Percentiles rank a stretch among this genome's conserved stretches.
Conservation (phyloP, 805 yeast species). For the Cyberlindnera japonica region DNA sequence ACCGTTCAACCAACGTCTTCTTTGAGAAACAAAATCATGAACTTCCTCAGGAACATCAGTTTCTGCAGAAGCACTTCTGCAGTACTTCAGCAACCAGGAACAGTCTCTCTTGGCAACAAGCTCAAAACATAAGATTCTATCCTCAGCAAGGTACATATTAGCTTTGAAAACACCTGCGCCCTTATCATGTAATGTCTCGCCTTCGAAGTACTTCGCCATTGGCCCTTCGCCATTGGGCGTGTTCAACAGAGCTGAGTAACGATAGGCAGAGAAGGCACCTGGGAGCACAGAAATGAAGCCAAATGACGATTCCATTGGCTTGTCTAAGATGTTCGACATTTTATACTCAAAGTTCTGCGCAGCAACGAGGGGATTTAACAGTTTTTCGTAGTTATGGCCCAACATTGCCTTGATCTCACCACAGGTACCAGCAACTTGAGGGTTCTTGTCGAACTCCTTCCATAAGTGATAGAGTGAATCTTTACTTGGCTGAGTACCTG, state of each 20-base stretch:
- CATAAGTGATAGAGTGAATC: constrained; percentile 86
- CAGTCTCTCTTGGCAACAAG: constrained; percentile 77
- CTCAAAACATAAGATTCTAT: constrained; percentile 91
- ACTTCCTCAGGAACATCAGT: constrained; percentile 93
- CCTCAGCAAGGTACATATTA: constrained; percentile 97
- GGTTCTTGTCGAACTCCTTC: constrained; percentile 74
- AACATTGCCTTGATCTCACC: constrained; percentile 90
- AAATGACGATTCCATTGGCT: constrained; percentile 92
- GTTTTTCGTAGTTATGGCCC: constrained; percentile 52
- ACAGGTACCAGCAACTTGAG: constrained; percentile 94
- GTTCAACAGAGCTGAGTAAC: constrained; percentile 74
- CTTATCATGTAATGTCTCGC: constrained; percentile 70
- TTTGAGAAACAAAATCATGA: constrained; percentile 83
- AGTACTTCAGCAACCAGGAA: constrained; percentile 79
- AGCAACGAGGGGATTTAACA: constrained; percentile 86
- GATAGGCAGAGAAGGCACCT: constrained; percentile 94
- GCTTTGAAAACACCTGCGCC: constrained; percentile 84
- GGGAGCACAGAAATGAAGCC: constrained; percentile 95
- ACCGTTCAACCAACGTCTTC: constrained; percentile 97
- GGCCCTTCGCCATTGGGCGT: constrained; percentile 76
- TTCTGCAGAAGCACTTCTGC: constrained; percentile 83
- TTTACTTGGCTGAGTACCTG: constrained; percentile 88
- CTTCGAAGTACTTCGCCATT: constrained; percentile 83
- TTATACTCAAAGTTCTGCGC: constrained; percentile 97
- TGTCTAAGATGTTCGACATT: constrained; percentile 90